Percentiles rank a stretch among this genome's conserved stretches.
Conservation (phyloP, 805 yeast genomes). For the Pichia scutulata region DNA sequence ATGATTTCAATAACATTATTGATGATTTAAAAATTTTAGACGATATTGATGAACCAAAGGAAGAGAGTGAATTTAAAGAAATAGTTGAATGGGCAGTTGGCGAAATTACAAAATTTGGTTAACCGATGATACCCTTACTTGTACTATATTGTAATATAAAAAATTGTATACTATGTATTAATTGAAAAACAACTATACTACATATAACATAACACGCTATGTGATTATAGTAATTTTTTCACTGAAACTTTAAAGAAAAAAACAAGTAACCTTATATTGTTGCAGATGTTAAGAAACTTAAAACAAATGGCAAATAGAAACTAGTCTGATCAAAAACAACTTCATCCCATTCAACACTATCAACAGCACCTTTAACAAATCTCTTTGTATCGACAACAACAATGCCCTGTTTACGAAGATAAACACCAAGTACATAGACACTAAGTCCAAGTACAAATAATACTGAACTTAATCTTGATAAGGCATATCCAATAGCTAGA, state of each 20-base stretch:
- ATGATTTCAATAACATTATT: conserved; percentile 7
- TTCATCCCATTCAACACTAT: conserved; percentile 18
- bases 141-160: neutral
- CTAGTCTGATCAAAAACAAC: conserved; percentile 53
- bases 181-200: neutral
- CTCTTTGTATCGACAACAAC: conserved; percentile 30
- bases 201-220: no score
- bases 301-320: conserved; percentile 49
- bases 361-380: conserved; percentile 7
- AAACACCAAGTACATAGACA: conserved; percentile 38
- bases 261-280: neutral
- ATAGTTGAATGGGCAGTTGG: conserved; percentile 16
- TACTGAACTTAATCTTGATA: conserved; percentile 52
- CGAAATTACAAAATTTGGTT: conserved; percentile 1
- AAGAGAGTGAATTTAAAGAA: conserved; percentile 15
- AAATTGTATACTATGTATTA: neutral
- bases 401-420: conserved; percentile 48
- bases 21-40: conserved; percentile 14
- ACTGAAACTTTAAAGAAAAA: neutral
- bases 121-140: neutral
- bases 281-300: conserved; percentile 39
- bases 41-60: conserved; percentile 8
- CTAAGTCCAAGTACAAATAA: conserved; percentile 45
- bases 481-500: conserved; percentile 46
- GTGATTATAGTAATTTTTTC: no score